A percentile compares a stretch with the other conserved stretches of the same genome.
phyloP scores from a whole-genome alignment of 2,329 filamentous ascomycete species.

The Trichocomaceae sp. region DNA sequence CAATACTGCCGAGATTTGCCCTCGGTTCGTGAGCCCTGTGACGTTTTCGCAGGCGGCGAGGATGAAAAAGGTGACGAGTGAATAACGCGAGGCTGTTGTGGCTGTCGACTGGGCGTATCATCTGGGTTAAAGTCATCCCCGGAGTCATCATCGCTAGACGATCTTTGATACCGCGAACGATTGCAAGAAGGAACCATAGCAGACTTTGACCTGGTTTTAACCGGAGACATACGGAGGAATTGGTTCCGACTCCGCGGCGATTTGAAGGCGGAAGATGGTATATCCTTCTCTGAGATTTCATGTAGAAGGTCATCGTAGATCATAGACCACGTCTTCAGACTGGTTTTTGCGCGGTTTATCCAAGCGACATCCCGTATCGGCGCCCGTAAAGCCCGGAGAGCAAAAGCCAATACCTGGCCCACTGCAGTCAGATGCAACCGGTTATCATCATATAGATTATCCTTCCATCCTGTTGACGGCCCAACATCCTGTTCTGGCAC shows the following conservation, averaged over 20 bases:
- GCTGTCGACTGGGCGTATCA: too few relatives aligned
- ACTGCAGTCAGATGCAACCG: constrained; percentile 25
- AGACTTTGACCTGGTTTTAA: constrained; percentile 15
- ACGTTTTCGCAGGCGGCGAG: too few relatives aligned
- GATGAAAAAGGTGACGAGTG: too few relatives aligned
- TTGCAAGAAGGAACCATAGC: constrained; percentile 6
- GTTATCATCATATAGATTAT: constrained; percentile 12
- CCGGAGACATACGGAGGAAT: constrained; percentile 13
- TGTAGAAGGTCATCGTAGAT: constrained; percentile 21
- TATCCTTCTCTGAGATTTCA: constrained; percentile 16
- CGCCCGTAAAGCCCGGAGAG: constrained; percentile 21
- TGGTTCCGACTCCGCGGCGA: constrained; percentile 2
- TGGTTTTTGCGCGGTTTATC: constrained; percentile 12
- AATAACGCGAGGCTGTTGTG: too few relatives aligned
- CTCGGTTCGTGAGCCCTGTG: too few relatives aligned
- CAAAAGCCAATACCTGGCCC: constrained; percentile 27
- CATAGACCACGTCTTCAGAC: constrained; percentile 20
- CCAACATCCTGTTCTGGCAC: constrained; percentile 26
- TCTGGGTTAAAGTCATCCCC: too few relatives aligned
- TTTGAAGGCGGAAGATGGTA: constrained; percentile 15
- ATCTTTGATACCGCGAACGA: constrained; percentile 1
- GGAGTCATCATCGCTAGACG: background rate
- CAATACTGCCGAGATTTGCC: constrained; percentile 43
- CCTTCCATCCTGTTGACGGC: constrained; percentile 1
- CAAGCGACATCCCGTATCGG: constrained; percentile 15